Conservation (phyloP, 2,329 filamentous ascomycete genomes). For the Calonectria pseudoreteaudii region DNA sequence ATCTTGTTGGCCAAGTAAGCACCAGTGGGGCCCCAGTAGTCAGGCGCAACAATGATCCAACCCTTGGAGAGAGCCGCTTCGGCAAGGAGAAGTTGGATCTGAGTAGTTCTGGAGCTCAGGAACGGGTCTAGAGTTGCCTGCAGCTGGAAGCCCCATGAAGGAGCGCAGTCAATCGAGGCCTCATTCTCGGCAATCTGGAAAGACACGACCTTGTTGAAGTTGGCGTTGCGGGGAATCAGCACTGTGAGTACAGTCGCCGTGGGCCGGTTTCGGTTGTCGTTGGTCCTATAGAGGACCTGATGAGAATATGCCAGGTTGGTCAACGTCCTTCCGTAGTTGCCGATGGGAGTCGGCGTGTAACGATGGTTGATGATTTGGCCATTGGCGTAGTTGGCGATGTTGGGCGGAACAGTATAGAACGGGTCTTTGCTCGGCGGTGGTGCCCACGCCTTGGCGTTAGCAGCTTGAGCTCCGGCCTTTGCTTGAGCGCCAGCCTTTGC, state of each 20-base stretch:
- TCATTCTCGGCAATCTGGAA: constrained; percentile 57
- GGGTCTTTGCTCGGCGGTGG: constrained; percentile 34
- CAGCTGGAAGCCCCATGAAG: constrained; percentile 42
- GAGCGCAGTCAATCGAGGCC: constrained; percentile 50
- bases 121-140: constrained; percentile 42
- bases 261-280: constrained; percentile 49
- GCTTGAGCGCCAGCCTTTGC: background rate
- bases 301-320: constrained; percentile 33
- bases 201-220: constrained; percentile 49
- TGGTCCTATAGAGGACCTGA: constrained; percentile 56
- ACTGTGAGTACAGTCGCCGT: constrained; percentile 54
- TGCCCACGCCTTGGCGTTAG: background rate
- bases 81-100: constrained; percentile 37
- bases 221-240: constrained; percentile 49
- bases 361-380: constrained; percentile 39
- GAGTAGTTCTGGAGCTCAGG: constrained; percentile 48
- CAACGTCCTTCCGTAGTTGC: constrained; percentile 30
- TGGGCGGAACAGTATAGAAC: constrained; percentile 38
- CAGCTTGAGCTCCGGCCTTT: background rate
- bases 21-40: constrained; percentile 58
- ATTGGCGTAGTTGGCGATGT: constrained; percentile 22
- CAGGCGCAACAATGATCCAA: constrained; percentile 61
- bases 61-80: constrained; percentile 51
- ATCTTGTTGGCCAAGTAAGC: constrained; percentile 55
- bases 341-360: constrained; percentile 34